phyloP scores from a whole-genome alignment of 2,329 filamentous ascomycete genomes.

The Cordyceps javanica region DNA sequence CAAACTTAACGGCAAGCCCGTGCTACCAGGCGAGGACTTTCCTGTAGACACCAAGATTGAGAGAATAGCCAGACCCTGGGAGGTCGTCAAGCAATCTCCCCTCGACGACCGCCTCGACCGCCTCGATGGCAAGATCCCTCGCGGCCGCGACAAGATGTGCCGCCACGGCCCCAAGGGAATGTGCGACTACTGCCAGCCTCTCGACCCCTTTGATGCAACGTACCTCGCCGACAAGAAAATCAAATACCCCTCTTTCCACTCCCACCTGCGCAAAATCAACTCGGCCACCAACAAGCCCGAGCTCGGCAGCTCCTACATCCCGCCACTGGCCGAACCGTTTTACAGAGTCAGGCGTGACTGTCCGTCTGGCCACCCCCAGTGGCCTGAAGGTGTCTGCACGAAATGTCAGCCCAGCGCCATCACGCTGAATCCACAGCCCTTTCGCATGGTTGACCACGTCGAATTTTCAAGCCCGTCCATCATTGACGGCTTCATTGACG shows the following conservation, averaged over 20 bases:
- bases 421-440: conserved; percentile 85
- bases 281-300: conserved; percentile 95
- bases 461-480: conserved; percentile 84
- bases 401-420: conserved; percentile 98
- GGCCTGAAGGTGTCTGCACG: conserved; percentile 94
- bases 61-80: conserved; percentile 55
- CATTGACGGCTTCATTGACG: conserved; percentile 84
- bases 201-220: conserved; percentile 86
- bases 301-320: conserved; percentile 89
- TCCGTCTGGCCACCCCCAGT: conserved; percentile 85
- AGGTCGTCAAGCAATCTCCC: conserved; percentile 78
- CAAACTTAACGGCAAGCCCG: conserved; percentile 71
- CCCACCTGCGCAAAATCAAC: conserved; percentile 90
- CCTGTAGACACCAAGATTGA: conserved; percentile 66
- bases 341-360: conserved; percentile 85
- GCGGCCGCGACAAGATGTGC: conserved; percentile 83
- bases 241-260: conserved; percentile 96
- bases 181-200: conserved; percentile 98
- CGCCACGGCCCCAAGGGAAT: conserved; percentile 94
- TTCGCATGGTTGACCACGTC: conserved; percentile 96
- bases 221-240: conserved; percentile 96
- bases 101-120: conserved; percentile 84
- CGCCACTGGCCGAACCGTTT: conserved; percentile 86
- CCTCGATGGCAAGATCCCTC: conserved; percentile 80
- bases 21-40: conserved; percentile 61